A percentile compares a stretch with the other conserved stretches of the same genome.
phyloP scores from a whole-genome alignment of 148 eudicot species.

The Amaranthus cruentus region DNA sequence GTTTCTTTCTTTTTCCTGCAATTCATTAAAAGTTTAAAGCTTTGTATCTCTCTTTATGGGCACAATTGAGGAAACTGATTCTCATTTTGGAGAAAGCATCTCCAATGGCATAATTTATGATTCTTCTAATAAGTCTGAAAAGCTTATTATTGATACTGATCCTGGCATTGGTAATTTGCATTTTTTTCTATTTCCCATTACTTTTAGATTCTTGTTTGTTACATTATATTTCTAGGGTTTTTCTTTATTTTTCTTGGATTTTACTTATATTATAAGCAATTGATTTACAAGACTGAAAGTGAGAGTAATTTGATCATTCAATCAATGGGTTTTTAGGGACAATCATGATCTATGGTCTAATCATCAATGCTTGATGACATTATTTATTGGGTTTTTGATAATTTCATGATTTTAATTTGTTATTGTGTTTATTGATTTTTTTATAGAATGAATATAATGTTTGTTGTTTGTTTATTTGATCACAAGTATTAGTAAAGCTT shows the following conservation, averaged over 20 bases:
- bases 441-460: neutral
- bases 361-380: neutral
- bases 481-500: neutral
- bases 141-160: constrained; percentile 87
- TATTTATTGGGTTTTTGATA: neutral
- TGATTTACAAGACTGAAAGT: neutral
- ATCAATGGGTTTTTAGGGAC: neutral
- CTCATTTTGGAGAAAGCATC: constrained; percentile 21
- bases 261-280: neutral
- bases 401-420: neutral
- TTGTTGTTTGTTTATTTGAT: neutral
- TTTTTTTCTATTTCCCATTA: neutral
- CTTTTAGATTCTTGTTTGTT: no score
- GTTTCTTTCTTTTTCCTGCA: neutral
- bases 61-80: constrained; percentile 21
- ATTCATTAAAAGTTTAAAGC: neutral
- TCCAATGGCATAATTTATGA: constrained; percentile 17
- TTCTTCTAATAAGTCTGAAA: constrained; percentile 25
- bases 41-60: constrained; percentile 8
- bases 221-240: neutral
- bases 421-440: neutral
- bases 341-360: no score
- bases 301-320: no score
- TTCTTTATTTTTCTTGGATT: neutral
- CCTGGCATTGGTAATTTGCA: constrained; percentile 66